These are phyloP conservation scores for Corymbia calophylla DNA, from an alignment of 441 rosid genomes.

Conservation along the genomic window DNA sequence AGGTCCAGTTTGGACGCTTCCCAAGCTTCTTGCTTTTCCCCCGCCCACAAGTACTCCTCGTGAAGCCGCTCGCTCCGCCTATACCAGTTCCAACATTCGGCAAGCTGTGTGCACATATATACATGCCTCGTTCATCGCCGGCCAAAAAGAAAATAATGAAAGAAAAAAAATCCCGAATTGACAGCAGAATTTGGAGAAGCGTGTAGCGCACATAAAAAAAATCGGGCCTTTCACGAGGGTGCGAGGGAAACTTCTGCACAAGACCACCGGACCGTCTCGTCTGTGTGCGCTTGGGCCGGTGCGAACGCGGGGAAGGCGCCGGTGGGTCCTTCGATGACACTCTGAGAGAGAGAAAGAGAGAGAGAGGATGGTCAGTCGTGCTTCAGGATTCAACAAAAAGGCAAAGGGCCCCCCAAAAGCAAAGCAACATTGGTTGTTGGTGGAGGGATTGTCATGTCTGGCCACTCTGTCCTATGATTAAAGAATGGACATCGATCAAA, in stretches of 20 bases:
- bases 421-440: neutral
- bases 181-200: neutral
- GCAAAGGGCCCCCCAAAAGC: no score
- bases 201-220: neutral
- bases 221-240: neutral
- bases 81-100: neutral
- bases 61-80: neutral
- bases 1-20: neutral
- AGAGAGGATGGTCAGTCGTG: neutral
- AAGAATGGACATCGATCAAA: neutral
- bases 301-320: neutral
- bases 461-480: neutral
- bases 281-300: accelerated
- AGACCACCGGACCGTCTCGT: neutral
- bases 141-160: neutral
- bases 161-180: neutral
- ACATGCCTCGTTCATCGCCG: neutral
- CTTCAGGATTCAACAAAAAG: neutral
- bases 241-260: neutral
- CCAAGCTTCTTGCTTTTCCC: neutral
- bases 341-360: no score
- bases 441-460: neutral
- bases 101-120: neutral
- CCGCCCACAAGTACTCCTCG: neutral
- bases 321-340: neutral